These are phyloP conservation scores for Kodamaea sp. DNA, from an alignment of 1,139 yeast genomes.

Conservation along the genomic window DNA sequence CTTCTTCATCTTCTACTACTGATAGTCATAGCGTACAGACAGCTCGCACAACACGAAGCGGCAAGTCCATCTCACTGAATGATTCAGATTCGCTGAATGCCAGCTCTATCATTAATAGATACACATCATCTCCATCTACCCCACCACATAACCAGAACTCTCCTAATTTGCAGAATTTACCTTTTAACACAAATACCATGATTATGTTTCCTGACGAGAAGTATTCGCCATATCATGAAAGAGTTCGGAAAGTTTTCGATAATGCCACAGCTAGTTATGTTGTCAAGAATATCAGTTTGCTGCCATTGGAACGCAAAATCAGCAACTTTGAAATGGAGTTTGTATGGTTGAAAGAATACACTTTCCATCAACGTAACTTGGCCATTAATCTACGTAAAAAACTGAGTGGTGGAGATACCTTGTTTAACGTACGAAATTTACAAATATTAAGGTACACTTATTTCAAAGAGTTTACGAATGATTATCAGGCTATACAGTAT, in stretches of 20 bases:
- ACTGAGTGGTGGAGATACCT: constrained; percentile 11
- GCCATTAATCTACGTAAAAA: constrained; percentile 15
- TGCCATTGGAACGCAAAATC: constrained; percentile 16
- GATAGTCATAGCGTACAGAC: neutral
- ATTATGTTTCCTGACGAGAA: constrained; percentile 8
- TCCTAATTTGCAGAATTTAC: constrained; percentile 5
- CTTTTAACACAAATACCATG: constrained; percentile 9
- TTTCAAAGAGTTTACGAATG: constrained; percentile 20
- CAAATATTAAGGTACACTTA: constrained; percentile 26
- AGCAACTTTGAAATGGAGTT: constrained; percentile 17
- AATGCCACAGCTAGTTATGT: constrained; percentile 13
- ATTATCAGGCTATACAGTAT: constrained; percentile 11
- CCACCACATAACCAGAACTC: neutral
- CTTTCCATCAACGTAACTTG: constrained; percentile 18
- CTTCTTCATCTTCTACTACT: neutral
- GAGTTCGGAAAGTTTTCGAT: constrained; percentile 17
- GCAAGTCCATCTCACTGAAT: neutral
- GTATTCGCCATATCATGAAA: constrained; percentile 7
- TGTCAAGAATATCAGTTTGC: constrained; percentile 7
- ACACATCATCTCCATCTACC: neutral
- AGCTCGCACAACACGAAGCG: neutral
- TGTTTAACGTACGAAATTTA: constrained; percentile 20
- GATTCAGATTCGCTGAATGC: neutral
- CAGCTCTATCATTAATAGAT: constrained; percentile 5
- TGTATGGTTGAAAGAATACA: constrained; percentile 11